Conservation (phyloP, 495 filamentous ascomycete genomes). For the Hyaloscypha finlandica region DNA sequence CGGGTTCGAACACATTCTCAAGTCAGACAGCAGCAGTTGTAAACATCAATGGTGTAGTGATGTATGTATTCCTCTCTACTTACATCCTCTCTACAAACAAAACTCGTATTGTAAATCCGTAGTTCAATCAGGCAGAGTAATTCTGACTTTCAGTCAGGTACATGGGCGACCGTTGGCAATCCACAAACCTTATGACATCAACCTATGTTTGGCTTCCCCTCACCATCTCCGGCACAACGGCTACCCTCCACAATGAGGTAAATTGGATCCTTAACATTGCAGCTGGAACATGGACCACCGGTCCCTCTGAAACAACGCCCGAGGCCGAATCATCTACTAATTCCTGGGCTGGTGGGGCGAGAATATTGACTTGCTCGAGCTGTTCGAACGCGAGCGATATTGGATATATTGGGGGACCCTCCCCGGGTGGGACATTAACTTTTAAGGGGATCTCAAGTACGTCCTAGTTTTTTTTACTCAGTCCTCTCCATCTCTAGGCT, state of each 20-base stretch:
- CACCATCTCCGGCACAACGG: slow-evolving; percentile 55
- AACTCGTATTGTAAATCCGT: too few relatives aligned
- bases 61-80: slow-evolving; percentile 33
- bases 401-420: slow-evolving; percentile 55
- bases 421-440: slow-evolving; percentile 44
- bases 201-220: slow-evolving; percentile 72
- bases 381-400: slow-evolving; percentile 50
- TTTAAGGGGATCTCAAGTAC: slow-evolving; percentile 48
- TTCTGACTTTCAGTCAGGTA: slow-evolving; percentile 49
- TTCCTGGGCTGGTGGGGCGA: slow-evolving; percentile 27
- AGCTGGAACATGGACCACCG: slow-evolving; percentile 41
- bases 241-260: slow-evolving; percentile 43
- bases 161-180: slow-evolving; percentile 68
- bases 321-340: slow-evolving; percentile 48
- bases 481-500: not conserved
- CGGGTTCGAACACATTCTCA: slow-evolving; percentile 47
- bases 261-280: slow-evolving; percentile 53
- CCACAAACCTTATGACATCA: slow-evolving; percentile 56
- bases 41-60: slow-evolving; percentile 25
- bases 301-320: slow-evolving; percentile 51
- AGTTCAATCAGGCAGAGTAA: slow-evolving; percentile 42
- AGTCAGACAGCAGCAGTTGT: slow-evolving; percentile 32
- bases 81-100: slow-evolving; percentile 42
- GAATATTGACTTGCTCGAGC: slow-evolving; percentile 38
- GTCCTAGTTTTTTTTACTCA: not conserved